Percentiles rank a stretch among this genome's conserved stretches.
Evolutionary conservation across 768 basidiomycete genomes (phyloP).

Genomic region (Termitomyces sp.): DNA sequence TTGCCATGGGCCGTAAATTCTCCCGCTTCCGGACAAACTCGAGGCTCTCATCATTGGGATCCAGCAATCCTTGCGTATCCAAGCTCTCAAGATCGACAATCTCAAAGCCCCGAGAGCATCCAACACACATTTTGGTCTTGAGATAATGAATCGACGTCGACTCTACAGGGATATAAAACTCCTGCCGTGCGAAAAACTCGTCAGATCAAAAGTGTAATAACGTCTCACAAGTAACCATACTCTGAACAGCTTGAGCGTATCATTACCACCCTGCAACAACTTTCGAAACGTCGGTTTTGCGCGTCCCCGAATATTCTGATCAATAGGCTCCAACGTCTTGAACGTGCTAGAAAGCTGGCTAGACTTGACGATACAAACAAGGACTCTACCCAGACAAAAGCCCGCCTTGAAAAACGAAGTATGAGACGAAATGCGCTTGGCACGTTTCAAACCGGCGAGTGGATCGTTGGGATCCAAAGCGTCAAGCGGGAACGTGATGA

Average conservation of each 20-base stretch:
- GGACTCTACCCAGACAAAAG: slow-evolving; percentile 80
- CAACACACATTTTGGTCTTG: slow-evolving; percentile 95
- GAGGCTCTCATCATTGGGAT: slow-evolving; percentile 84
- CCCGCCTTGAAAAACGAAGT: slow-evolving; percentile 99
- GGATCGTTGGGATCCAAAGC: slow-evolving; percentile 89
- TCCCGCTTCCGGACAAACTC: slow-evolving; percentile 92
- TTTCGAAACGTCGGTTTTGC: slow-evolving; percentile 93
- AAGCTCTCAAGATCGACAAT: slow-evolving; percentile 96
- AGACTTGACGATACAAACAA: slow-evolving; percentile 97
- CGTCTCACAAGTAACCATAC: slow-evolving; percentile 28
- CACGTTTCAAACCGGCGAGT: slow-evolving; percentile 84
- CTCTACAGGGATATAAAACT: slow-evolving; percentile 98
- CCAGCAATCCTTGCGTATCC: slow-evolving; percentile 93
- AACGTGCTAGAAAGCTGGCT: slow-evolving; percentile 94
- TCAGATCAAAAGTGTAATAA: too few relatives aligned
- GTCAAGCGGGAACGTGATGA: slow-evolving; percentile 93
- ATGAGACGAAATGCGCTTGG: slow-evolving; percentile 92
- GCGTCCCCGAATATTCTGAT: slow-evolving; percentile 73
- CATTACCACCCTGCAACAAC: slow-evolving; percentile 89
- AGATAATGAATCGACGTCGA: slow-evolving; percentile 96
- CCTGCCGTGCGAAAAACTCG: slow-evolving; percentile 39
- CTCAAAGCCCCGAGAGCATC: slow-evolving; percentile 96
- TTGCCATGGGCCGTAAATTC: slow-evolving; percentile 88
- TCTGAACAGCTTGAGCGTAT: slow-evolving; percentile 88
- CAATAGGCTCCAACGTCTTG: slow-evolving; percentile 95